Base-by-base conservation (phyloP, 2,329 filamentous ascomycete genomes). In the Ceratocystis harringtonii region DNA sequence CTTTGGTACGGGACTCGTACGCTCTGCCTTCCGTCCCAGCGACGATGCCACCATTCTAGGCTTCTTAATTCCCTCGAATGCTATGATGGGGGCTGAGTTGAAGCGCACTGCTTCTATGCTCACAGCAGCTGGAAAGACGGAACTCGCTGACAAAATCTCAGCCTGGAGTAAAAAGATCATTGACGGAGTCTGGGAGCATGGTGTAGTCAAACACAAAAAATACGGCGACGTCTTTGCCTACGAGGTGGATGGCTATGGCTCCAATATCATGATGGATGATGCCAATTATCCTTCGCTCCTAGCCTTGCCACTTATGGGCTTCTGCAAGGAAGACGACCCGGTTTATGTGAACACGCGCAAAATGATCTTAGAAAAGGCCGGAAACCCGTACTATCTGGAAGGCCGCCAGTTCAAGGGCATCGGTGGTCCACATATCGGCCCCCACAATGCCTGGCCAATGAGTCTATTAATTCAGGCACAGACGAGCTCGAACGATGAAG, bases 401-500 rank as follows among this genome's bases (percentile, higher is more conserved):
- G 94, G 94, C 1, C 77, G 76, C 17, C 84, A 83, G 0, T 96
- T 99, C 72, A 82, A 84, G 61, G 94, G 94, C 5, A 96, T 99
- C 70, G 94, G 94, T 70, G 94, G 82, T 3, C 83, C 83, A 5
- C 84, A 85, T 71, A 88, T 96, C 69, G 94, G 94, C 0, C 77
- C 95, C n/a, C 78, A 83, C 70, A 89, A 96, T 70, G 94, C 92
- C 6, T 99, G 94, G 94, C 94, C 94, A 0, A 97, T 99, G 91
- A 94, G 89, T 73, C 78, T 96, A 68, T 80, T 99, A 7, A 83
- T 96, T 22, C 92, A 96, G 75, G 90, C 90, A 2, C 90, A 94
- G 81, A 99, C 94, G 0, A 88, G 86, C 5, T 82, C 92, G 62
- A 80, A 92, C 66, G 92, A 96, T 68, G 78, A 80, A 0, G 94